phyloP scores from a whole-genome alignment of 2,329 filamentous ascomycete species.

The Tolypocladium ovalisporum region DNA sequence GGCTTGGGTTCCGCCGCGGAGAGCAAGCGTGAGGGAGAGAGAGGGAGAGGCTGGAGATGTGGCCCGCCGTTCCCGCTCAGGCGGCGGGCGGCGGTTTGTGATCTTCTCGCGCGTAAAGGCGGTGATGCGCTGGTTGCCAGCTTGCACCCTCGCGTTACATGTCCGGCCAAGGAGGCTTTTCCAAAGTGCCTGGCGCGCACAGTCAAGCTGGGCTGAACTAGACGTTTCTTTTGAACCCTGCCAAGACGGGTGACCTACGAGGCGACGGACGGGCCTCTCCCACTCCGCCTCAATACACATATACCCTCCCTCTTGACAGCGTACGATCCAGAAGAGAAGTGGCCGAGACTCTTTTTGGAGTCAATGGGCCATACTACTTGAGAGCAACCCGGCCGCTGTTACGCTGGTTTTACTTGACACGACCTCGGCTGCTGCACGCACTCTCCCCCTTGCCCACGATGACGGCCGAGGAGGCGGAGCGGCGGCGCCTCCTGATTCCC shows the following conservation, averaged over 20 bases:
- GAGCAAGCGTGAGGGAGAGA: background rate
- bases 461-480: background rate
- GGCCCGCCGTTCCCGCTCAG: background rate
- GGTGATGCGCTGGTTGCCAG: background rate
- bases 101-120: background rate
- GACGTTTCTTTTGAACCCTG: background rate
- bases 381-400: background rate
- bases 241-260: background rate
- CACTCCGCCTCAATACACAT: background rate
- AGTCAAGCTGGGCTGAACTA: background rate
- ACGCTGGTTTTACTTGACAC: too few species aligned
- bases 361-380: background rate
- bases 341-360: too few species aligned
- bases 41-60: background rate
- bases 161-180: background rate
- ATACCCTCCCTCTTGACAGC: background rate
- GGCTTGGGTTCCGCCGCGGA: background rate
- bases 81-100: background rate
- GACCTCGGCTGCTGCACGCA: background rate
- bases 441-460: background rate
- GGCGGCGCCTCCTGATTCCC: constrained; percentile 2
- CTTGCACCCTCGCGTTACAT: background rate
- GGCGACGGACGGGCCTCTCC: background rate
- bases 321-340: background rate
- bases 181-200: background rate